Evolutionary conservation across 208 protist species (phyloP).

Genomic region (Angomonas ambiguus): DNA sequence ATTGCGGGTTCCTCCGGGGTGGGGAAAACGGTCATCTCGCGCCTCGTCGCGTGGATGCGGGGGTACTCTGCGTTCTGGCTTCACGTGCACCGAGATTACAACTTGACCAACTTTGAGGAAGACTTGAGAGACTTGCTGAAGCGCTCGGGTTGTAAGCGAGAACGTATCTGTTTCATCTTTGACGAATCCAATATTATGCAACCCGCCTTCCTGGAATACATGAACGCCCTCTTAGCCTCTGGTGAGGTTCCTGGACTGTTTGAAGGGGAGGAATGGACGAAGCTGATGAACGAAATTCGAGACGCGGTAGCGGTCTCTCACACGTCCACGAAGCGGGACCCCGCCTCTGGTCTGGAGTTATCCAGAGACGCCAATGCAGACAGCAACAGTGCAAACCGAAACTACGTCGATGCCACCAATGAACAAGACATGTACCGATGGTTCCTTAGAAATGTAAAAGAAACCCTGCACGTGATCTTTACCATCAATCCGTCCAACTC

Average conservation of each 20-base stretch:
- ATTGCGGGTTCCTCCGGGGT: slow-evolving; percentile 96
- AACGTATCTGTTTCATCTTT: slow-evolving; percentile 99
- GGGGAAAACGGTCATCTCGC: slow-evolving; percentile 97
- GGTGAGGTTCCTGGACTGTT: slow-evolving; percentile 98
- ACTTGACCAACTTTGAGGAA: slow-evolving; percentile 96
- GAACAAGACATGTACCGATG: slow-evolving; percentile 96
- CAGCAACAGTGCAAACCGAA: neutral
- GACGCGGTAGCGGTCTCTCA: slow-evolving; percentile 34
- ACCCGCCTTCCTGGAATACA: slow-evolving; percentile 98
- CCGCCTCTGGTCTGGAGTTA: neutral
- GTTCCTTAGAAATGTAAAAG: slow-evolving; percentile 95
- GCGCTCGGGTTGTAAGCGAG: slow-evolving; percentile 93
- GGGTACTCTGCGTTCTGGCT: slow-evolving; percentile 96
- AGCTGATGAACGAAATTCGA: slow-evolving; percentile 91
- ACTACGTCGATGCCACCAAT: slow-evolving; percentile 69
- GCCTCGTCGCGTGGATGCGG: slow-evolving; percentile 98
- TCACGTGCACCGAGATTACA: slow-evolving; percentile 96
- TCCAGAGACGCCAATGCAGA: neutral
- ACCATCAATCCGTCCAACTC: slow-evolving; percentile 98
- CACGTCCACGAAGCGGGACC: slow-evolving; percentile 12
- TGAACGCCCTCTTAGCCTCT: slow-evolving; percentile 99
- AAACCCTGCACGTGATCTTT: slow-evolving; percentile 99
- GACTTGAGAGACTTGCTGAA: slow-evolving; percentile 96
- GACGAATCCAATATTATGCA: slow-evolving; percentile 99
- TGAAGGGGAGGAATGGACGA: slow-evolving; percentile 96